Evolutionary conservation across 257 asterid genomes (phyloP), one percentile per base, ranked within the genome.

Genomic region (Salvia rosmarinus): DNA sequence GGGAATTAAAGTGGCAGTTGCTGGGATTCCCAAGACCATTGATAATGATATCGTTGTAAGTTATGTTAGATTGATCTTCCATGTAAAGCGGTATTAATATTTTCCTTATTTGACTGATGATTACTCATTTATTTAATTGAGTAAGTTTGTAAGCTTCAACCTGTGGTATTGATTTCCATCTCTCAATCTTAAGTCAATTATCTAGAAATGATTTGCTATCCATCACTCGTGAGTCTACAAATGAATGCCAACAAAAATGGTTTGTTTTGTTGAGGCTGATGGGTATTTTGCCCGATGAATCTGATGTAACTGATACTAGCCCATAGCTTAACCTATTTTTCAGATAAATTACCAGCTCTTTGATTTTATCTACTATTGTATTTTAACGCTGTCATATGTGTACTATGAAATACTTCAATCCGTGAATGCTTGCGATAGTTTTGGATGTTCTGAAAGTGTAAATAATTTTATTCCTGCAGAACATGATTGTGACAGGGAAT

Each of bases 41-140:
- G 98, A 93, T 80, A 93, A 93, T 85, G 98, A 92, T 77, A 92
- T 92, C 68, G 90, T 90, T 52, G 98, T 90, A 86, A 88, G 93
- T 82, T 73, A 59, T 64, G 11, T 71, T 58, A 6, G 39, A 55
- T 23, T 37, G 50, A 70, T 75, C 69, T 63, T 75, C 61, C 14
- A 0, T 64, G n/a, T 46, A 25, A 44, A 35, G 60, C 52, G 54
- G 37, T 51, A 9, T 28, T 73, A 10, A 39, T 68, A 21, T 35
- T 56, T 57, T 60, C 58, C 40, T 68, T 51, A 37, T 70, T 39
- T 65, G 23, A 20, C 46, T 67, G 19, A 19, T 56, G 44, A n/a
- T 40, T 28, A 12, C 34, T 51, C n/a, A 3, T 63, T 63, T 42
- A 13, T 21, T n/a, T 37, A 9, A 39, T 32, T 57, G 54, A 47